A percentile compares a stretch with the other conserved stretches of the same genome.
Conservation (phyloP, 2,329 filamentous ascomycete species). For the Pezicula rhizophila region DNA sequence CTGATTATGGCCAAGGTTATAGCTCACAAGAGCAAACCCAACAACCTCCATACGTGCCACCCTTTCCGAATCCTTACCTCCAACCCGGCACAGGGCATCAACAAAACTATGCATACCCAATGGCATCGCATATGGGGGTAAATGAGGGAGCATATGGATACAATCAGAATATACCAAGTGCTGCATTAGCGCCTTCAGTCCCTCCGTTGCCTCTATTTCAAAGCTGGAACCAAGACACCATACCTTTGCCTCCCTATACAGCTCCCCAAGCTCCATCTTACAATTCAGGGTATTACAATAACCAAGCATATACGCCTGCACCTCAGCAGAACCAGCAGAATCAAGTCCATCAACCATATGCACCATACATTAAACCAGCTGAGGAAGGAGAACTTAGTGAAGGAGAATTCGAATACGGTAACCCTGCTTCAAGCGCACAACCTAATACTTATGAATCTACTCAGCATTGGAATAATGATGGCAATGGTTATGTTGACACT, state of each 20-base stretch:
- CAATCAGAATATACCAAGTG: constrained; percentile 19
- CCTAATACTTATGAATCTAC: constrained; percentile 9
- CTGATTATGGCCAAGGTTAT: constrained; percentile 33
- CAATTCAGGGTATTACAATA: constrained; percentile 9
- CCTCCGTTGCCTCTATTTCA: constrained; percentile 25
- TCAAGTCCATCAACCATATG: constrained; percentile 16
- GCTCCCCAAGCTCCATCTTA: constrained; percentile 14
- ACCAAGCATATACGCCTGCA: constrained; percentile 15
- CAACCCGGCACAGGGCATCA: constrained; percentile 16
- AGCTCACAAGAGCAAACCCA: constrained; percentile 18
- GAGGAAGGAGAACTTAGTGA: constrained; percentile 80
- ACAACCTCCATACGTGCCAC: constrained; percentile 21
- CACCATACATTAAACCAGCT: constrained; percentile 16
- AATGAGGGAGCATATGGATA: constrained; percentile 23
- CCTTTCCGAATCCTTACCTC: constrained; percentile 20
- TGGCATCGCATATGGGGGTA: constrained; percentile 19
- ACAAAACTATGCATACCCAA: constrained; percentile 11
- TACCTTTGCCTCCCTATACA: constrained; percentile 18
- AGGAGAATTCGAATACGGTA: constrained; percentile 50
- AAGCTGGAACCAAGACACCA: constrained; percentile 25
- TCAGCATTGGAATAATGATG: constrained; percentile 25
- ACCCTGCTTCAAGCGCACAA: constrained; percentile 7
- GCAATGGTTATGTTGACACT: constrained; percentile 16
- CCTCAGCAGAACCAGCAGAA: constrained; percentile 2
- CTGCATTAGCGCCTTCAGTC: constrained; percentile 18